phyloP scores from a whole-genome alignment of 1,284 basidiomycete genomes.

The Moesziomyces aphidis region DNA sequence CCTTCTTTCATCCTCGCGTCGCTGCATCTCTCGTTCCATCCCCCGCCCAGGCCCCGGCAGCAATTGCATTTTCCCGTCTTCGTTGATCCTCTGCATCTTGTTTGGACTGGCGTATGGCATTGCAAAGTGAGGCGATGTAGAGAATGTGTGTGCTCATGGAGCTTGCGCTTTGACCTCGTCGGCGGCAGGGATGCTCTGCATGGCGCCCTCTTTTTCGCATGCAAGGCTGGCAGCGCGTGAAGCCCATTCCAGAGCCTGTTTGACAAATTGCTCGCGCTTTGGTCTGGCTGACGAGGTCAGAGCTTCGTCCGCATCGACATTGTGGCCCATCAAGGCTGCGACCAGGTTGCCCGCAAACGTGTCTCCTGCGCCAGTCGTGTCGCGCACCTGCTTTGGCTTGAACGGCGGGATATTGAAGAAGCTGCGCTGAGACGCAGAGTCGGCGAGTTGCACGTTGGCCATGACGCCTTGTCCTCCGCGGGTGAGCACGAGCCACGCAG shows the following conservation, averaged over 20 bases:
- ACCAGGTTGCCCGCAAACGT: conserved; percentile 65
- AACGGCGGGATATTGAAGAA: conserved; percentile 46
- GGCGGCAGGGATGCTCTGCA: conserved; percentile 61
- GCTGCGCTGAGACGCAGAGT: conserved; percentile 11
- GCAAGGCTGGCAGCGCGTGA: conserved; percentile 59
- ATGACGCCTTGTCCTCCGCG: conserved; percentile 56
- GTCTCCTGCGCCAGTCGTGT: conserved; percentile 67
- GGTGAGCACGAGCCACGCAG: conserved; percentile 63
- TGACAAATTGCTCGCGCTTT: conserved; percentile 14
- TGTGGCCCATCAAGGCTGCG: conserved; percentile 52
- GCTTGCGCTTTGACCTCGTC: conserved; percentile 48
- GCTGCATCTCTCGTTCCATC: background rate
- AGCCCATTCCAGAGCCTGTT: conserved; percentile 47
- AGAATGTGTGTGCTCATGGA: background rate
- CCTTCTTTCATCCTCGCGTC: background rate
- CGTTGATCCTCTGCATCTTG: too few relatives aligned
- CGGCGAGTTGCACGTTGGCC: conserved; percentile 44
- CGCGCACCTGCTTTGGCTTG: conserved; percentile 53
- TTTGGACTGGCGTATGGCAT: background rate
- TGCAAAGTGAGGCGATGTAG: background rate
- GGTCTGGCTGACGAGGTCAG: conserved; percentile 13
- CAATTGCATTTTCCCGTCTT: conserved; percentile 13
- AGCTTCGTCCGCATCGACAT: conserved; percentile 21
- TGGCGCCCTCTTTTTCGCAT: conserved; percentile 62
- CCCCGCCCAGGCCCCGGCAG: background rate